Base-by-base conservation (phyloP, 208 protist species). In the Wallacemonas rigidus region DNA sequence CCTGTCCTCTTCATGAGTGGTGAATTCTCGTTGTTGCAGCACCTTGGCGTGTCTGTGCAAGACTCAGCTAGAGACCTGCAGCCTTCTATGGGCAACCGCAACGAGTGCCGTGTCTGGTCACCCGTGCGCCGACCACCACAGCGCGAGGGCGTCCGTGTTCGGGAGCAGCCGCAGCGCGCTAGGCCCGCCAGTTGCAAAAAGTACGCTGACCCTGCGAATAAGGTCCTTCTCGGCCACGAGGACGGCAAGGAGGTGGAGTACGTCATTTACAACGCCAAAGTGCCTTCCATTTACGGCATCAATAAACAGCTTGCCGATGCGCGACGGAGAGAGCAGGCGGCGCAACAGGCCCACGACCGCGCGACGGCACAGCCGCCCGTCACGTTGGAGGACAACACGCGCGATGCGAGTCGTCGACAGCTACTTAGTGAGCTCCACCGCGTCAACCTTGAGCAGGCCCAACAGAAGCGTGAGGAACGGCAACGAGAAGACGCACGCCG, bases 191-290 rank as follows among this genome's bases (percentile, higher is more conserved):
- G 14, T 4, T 50, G 36, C 48, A 69, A 69, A 14, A 5, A 35
- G 1, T 78, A 88, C 41, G 88, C 83, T 8, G 88, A 91, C 56
- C 86, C 83, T 3, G 76, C 80, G 2, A 82, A 82, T 2, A 85
- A 93, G 39, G 86, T 93, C 44, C 40, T 93, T 17, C 54, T 78
- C 6, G 75, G 73, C 36, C 67, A 55, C 4, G 79, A 82, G n/a
- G 57, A 82, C 63, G 68, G 74, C 2, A 67, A 68, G 9, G 62
- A 82, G 57, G 80, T 81, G 35, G 79, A 91, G 72, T 91, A 86
- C 47, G 67, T 85, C n/a, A 80, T 91, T n/a, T 92, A 88, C 75
- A 85, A 90, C 63, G 68, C 87, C 55, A 88, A 79, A 51, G 61
- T 88, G 17, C 85, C 86, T 6, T 92, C 82, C 2, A 83, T 90